Conservation (phyloP, 352 stramenopile genomes). For the Phytophthora idaei region DNA sequence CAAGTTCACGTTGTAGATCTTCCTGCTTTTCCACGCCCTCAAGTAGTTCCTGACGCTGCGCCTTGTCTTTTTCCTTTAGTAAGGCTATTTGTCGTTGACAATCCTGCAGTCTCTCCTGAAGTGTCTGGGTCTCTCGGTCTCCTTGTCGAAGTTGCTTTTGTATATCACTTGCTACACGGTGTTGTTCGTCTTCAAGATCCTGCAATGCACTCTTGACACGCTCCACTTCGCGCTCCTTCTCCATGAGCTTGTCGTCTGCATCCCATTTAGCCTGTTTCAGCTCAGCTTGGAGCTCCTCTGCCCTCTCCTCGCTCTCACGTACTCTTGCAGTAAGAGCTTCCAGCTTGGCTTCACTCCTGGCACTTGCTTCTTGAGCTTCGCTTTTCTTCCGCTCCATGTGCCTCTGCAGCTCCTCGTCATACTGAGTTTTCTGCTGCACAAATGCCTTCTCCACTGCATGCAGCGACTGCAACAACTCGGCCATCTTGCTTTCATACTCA, state of each 20-base stretch:
- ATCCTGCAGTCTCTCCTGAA: slow-evolving; percentile 64
- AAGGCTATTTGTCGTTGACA: slow-evolving; percentile 46
- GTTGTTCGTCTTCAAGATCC: slow-evolving; percentile 63
- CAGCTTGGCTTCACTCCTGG: slow-evolving; percentile 48
- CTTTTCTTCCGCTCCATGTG: slow-evolving; percentile 56
- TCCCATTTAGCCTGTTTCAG: slow-evolving; percentile 73
- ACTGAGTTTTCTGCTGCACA: slow-evolving; percentile 83
- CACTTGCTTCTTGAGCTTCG: slow-evolving; percentile 32
- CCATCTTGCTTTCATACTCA: slow-evolving; percentile 89
- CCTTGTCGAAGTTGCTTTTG: slow-evolving; percentile 60
- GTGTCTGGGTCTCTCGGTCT: slow-evolving; percentile 46
- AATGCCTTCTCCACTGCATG: slow-evolving; percentile 85
- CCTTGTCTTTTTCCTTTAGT: slow-evolving; percentile 70
- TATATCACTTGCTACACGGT: slow-evolving; percentile 43
- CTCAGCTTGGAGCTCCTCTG: slow-evolving; percentile 53
- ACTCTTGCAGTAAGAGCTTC: slow-evolving; percentile 51
- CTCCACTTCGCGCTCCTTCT: slow-evolving; percentile 69
- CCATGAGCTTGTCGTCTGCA: slow-evolving; percentile 56
- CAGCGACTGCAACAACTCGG: slow-evolving; percentile 78
- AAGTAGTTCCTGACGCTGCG: slow-evolving; percentile 55
- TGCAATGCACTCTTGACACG: slow-evolving; percentile 50
- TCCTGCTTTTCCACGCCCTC: slow-evolving; percentile 66
- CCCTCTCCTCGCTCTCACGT: slow-evolving; percentile 55
- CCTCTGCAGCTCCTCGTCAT: slow-evolving; percentile 68
- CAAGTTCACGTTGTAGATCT: slow-evolving; percentile 64